These are phyloP conservation scores for Penicillium longicatenatum DNA, from an alignment of 495 filamentous ascomycete species.

Conservation along the genomic window DNA sequence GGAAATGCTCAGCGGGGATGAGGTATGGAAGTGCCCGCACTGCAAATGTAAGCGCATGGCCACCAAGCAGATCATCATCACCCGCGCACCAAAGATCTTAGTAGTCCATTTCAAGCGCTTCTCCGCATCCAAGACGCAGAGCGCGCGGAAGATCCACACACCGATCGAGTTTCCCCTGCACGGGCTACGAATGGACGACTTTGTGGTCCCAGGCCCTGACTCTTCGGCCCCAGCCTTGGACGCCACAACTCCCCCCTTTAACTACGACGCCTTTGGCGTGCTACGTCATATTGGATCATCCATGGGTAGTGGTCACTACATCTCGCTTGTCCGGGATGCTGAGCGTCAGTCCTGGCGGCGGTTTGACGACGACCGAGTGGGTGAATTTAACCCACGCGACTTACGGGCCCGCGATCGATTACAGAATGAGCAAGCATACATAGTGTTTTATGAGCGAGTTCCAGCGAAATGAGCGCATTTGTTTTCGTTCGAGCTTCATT, in stretches of 20 bases:
- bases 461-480: constrained; percentile 47
- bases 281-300: constrained; percentile 66
- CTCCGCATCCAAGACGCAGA: constrained; percentile 56
- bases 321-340: constrained; percentile 63
- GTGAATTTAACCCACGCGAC: constrained; percentile 59
- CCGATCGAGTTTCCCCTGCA: constrained; percentile 69
- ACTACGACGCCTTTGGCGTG: constrained; percentile 73
- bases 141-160: constrained; percentile 65
- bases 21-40: constrained; percentile 70
- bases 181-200: constrained; percentile 63
- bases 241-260: constrained; percentile 63
- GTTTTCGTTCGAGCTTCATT: constrained; percentile 10
- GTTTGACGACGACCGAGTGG: constrained; percentile 64
- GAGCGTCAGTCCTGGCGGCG: constrained; percentile 62
- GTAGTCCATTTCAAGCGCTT: constrained; percentile 81
- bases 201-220: constrained; percentile 44
- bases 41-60: constrained; percentile 70
- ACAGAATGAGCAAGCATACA: constrained; percentile 67
- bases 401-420: constrained; percentile 48
- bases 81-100: constrained; percentile 67
- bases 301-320: constrained; percentile 70
- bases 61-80: constrained; percentile 73
- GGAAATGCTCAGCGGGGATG: constrained; percentile 65
- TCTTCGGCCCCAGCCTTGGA: constrained; percentile 20
- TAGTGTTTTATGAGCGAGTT: constrained; percentile 65